These are phyloP conservation scores for Trichophyton simii DNA, from an alignment of 2,329 filamentous ascomycete species.

Conservation along the genomic window DNA sequence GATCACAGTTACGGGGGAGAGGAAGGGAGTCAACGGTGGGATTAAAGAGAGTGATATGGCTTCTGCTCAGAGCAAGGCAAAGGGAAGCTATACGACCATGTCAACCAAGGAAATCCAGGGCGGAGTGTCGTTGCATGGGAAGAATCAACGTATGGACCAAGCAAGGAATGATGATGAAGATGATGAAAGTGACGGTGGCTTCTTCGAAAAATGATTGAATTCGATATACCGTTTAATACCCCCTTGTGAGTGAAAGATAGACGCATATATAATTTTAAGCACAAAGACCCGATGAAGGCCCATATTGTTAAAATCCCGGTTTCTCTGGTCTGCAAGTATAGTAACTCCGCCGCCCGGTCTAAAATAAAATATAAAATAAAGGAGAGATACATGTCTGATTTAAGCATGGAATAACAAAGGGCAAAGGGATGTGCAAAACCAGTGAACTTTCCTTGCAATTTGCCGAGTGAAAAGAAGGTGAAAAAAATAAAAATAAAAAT, in stretches of 20 bases:
- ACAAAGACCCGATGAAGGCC: not conserved
- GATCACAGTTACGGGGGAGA: constrained; percentile 15
- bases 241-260: not conserved
- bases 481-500: not conserved
- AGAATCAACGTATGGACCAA: constrained; percentile 7
- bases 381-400: not conserved
- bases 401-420: no score
- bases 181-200: constrained; percentile 17
- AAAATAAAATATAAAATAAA: not conserved
- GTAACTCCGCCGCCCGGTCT: not conserved
- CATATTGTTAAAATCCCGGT: not conserved
- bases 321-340: not conserved
- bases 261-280: not conserved
- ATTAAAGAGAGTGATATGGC: not conserved
- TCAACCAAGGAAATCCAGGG: not conserved
- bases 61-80: not conserved
- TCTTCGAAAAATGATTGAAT: constrained; percentile 13
- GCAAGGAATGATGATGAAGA: constrained; percentile 8
- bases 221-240: not conserved
- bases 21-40: constrained; percentile 7
- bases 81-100: not conserved
- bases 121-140: not conserved
- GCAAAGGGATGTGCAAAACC: not conserved
- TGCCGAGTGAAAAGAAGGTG: not conserved
- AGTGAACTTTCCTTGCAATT: not conserved